phyloP scores from a whole-genome alignment of 2,329 filamentous ascomycete genomes.

The Leptographium galeiforme region DNA sequence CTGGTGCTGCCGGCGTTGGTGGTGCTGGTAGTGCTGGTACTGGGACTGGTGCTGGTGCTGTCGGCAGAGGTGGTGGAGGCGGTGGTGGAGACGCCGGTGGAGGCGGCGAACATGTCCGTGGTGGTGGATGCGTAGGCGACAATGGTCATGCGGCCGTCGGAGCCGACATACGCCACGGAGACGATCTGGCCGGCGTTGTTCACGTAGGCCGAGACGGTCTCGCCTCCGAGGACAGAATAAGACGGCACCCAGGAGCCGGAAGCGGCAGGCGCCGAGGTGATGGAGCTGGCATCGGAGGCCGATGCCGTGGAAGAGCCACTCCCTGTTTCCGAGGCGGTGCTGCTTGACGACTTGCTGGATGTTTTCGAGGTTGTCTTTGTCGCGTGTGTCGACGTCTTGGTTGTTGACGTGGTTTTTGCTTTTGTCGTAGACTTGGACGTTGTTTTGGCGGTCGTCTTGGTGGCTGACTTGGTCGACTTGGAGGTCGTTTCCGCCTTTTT shows the following conservation, averaged over 20 bases:
- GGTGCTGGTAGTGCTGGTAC: not conserved
- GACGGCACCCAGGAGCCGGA: constrained; percentile 2
- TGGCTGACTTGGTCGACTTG: not conserved
- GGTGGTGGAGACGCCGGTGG: not conserved
- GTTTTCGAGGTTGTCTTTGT: too few relatives aligned
- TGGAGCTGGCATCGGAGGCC: not conserved
- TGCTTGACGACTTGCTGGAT: too few relatives aligned
- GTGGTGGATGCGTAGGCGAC: not conserved
- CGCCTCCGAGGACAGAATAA: not conserved
- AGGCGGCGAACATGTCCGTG: not conserved
- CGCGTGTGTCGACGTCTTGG: not conserved
- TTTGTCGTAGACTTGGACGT: not conserved
- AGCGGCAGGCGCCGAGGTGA: not conserved
- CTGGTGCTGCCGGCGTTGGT: not conserved
- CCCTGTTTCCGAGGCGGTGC: not conserved
- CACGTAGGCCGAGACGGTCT: constrained; percentile 5
- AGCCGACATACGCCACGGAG: not conserved
- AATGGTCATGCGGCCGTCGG: not conserved
- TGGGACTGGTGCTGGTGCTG: not conserved
- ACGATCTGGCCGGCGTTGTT: constrained; percentile 4
- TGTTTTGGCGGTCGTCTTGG: not conserved
- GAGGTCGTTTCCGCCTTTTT: not conserved
- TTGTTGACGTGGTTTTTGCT: not conserved
- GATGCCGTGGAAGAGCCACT: not conserved
- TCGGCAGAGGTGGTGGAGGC: not conserved